These are phyloP conservation scores for Dillenia suffruticosa DNA, from an alignment of 164 flowering plant genomes.

Conservation along the genomic window DNA sequence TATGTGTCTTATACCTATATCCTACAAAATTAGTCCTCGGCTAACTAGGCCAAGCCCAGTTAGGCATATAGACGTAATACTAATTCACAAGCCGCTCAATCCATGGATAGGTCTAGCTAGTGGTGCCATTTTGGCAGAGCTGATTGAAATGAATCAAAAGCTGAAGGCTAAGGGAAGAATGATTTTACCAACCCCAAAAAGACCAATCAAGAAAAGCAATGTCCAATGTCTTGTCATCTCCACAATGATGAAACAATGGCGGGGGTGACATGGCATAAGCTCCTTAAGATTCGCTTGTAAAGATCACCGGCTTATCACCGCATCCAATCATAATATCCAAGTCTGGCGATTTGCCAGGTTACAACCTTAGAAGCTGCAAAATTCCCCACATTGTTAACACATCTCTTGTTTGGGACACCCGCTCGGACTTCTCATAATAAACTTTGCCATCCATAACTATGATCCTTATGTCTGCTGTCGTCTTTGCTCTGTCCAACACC, in stretches of 20 bases:
- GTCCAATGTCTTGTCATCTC: conserved; percentile 16
- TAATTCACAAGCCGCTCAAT: too few relatives aligned
- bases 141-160: not conserved
- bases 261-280: conserved; percentile 20
- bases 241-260: conserved; percentile 32
- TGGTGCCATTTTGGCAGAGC: too few relatives aligned
- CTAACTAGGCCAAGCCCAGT: too few relatives aligned
- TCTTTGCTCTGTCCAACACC: conserved; percentile 19
- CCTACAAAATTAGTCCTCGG: too few relatives aligned
- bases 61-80: too few relatives aligned
- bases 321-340: conserved; percentile 43
- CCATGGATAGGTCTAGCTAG: too few relatives aligned
- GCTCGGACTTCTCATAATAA: conserved; percentile 18
- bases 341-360: conserved; percentile 40
- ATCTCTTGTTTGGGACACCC: conserved; percentile 31
- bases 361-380: conserved; percentile 35
- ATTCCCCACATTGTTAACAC: conserved; percentile 44
- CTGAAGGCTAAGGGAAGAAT: not conserved
- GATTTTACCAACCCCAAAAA: conserved; percentile 20
- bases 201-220: conserved; percentile 47
- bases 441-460: conserved; percentile 21
- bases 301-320: conserved; percentile 24
- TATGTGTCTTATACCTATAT: too few relatives aligned
- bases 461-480: conserved; percentile 19
- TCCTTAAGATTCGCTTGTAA: not conserved